Conservation (phyloP, 805 yeast species). For the Spathaspora hagerdaliae region DNA sequence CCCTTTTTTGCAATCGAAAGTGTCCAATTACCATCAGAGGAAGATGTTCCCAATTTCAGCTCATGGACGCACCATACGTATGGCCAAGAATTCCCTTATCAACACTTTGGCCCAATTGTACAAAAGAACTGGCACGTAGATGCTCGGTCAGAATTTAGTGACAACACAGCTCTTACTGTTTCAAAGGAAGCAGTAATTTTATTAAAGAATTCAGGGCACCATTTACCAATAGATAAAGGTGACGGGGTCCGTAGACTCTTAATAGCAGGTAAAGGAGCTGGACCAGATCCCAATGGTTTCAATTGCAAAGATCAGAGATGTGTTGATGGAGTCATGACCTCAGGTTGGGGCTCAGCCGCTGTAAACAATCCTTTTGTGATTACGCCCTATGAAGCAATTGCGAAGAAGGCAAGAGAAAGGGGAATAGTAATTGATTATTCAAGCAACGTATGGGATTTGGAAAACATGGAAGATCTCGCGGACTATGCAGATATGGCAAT, state of each 20-base stretch:
- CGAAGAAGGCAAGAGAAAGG: conserved; percentile 40
- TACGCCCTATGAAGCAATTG: conserved; percentile 57
- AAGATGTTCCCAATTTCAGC: conserved; percentile 48
- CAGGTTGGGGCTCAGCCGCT: conserved; percentile 67
- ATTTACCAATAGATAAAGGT: conserved; percentile 46
- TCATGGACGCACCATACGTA: conserved; percentile 57
- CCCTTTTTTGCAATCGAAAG: conserved; percentile 47
- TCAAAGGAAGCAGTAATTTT: conserved; percentile 57
- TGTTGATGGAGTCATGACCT: conserved; percentile 49
- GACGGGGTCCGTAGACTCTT: conserved; percentile 41
- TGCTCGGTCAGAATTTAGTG: conserved; percentile 46
- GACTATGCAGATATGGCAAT: conserved; percentile 50
- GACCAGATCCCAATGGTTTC: conserved; percentile 47
- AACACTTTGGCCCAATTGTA: conserved; percentile 49
- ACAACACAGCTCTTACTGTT: conserved; percentile 46
- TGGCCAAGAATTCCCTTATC: conserved; percentile 52
- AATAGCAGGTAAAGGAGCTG: conserved; percentile 53
- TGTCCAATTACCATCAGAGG: conserved; percentile 34
- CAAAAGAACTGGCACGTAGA: conserved; percentile 54
- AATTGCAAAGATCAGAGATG: conserved; percentile 52
- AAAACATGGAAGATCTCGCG: conserved; percentile 40
- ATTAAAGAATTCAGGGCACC: conserved; percentile 48
- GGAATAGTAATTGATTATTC: conserved; percentile 45
- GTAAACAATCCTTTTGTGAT: conserved; percentile 52
- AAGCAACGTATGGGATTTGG: conserved; percentile 44